phyloP scores from a whole-genome alignment of 2,329 filamentous ascomycete genomes.

The Apiospora malaysiana region DNA sequence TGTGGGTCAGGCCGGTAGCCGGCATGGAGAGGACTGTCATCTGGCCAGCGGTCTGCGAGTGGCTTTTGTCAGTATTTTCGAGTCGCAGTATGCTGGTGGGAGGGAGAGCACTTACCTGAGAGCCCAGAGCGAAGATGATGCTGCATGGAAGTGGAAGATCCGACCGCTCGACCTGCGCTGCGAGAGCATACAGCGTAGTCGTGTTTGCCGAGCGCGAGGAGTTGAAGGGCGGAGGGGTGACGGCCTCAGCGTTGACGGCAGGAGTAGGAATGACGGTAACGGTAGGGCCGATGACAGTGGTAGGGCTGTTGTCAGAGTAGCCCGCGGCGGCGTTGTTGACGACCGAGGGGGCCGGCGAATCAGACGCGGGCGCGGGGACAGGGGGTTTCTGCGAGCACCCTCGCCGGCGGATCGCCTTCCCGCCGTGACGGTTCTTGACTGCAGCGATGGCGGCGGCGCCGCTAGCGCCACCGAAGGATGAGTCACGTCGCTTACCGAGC shows the following conservation, averaged over 20 bases:
- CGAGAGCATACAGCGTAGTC: conserved; percentile 34
- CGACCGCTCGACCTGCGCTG: conserved; percentile 43
- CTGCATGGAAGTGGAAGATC: conserved; percentile 45
- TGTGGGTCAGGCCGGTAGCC: conserved; percentile 37
- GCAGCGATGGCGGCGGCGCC: neutral
- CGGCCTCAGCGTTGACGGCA: too few relatives aligned
- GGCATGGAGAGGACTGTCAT: conserved; percentile 47
- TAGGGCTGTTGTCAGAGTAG: neutral
- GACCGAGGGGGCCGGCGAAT: neutral
- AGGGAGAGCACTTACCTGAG: conserved; percentile 23
- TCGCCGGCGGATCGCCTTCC: neutral
- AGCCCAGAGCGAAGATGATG: conserved; percentile 42
- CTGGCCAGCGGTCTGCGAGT: conserved; percentile 34
- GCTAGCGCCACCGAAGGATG: too few relatives aligned
- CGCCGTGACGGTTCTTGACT: too few relatives aligned
- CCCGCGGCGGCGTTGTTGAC: conserved; percentile 6
- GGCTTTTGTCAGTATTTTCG: neutral
- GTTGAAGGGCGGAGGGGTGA: neutral
- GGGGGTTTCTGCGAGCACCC: neutral
- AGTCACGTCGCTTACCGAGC: neutral
- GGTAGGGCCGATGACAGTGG: neutral
- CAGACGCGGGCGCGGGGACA: neutral
- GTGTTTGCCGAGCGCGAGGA: neutral
- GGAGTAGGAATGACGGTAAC: neutral
- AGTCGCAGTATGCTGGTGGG: neutral